These are phyloP conservation scores for Colletotrichum theobromicola DNA, from an alignment of 2,329 filamentous ascomycete species.

Conservation along the genomic window DNA sequence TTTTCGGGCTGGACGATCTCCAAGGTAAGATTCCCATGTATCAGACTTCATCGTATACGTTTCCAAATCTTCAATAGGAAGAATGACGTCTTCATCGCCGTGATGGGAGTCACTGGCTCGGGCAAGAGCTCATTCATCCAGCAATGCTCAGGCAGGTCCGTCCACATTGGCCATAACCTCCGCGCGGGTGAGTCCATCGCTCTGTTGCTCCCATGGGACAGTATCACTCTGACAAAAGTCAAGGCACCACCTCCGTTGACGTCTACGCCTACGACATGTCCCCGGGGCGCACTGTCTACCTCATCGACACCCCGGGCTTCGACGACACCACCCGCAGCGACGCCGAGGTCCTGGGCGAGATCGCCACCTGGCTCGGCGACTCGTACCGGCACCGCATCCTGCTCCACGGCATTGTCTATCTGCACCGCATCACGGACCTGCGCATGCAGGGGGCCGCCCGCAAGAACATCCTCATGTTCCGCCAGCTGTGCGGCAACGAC, in stretches of 20 bases:
- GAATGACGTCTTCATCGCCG: not conserved
- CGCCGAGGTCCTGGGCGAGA: slow-evolving; percentile 41
- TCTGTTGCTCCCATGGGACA: not conserved
- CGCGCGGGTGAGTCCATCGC: not conserved
- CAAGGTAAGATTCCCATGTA: not conserved
- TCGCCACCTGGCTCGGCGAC: slow-evolving; percentile 36
- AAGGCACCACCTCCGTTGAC: not conserved
- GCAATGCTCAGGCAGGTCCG: slow-evolving; percentile 8
- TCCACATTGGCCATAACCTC: slow-evolving; percentile 24
- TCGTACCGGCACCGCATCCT: slow-evolving; percentile 28
- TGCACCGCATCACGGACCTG: slow-evolving; percentile 40
- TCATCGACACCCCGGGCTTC: slow-evolving; percentile 50
- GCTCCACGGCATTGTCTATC: slow-evolving; percentile 42
- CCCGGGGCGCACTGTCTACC: not conserved
- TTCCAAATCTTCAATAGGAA: not conserved
- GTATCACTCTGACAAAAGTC: not conserved
- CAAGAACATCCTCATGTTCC: slow-evolving; percentile 42
- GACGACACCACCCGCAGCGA: slow-evolving; percentile 44
- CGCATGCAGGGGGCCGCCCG: slow-evolving; percentile 37
- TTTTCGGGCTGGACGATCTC: not conserved
- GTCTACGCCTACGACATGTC: not conserved
- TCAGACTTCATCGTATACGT: not conserved
- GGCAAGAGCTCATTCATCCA: slow-evolving; percentile 35
- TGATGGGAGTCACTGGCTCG: slow-evolving; percentile 27
- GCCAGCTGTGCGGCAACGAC: slow-evolving; percentile 38